These are phyloP conservation scores for Colletotrichum shisoi DNA, from an alignment of 2,329 filamentous ascomycete species.

Conservation along the genomic window DNA sequence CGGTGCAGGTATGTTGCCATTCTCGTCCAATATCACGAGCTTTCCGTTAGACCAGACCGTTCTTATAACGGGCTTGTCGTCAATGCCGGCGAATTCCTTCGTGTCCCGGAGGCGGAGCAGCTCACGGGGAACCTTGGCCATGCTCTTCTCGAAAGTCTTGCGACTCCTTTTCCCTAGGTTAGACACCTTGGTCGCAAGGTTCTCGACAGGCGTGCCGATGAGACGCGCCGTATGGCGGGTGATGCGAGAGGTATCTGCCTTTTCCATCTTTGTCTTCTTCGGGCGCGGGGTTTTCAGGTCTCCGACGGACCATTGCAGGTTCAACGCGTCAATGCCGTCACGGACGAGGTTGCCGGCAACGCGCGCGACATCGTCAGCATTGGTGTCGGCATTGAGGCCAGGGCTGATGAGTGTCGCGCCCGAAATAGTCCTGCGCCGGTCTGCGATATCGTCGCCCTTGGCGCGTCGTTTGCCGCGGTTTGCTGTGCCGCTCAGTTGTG, in stretches of 20 bases:
- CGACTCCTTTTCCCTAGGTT: conserved; percentile 68
- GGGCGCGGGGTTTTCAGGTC: conserved; percentile 49
- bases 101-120: conserved; percentile 67
- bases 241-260: conserved; percentile 46
- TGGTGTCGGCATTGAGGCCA: conserved; percentile 40
- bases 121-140: conserved; percentile 63
- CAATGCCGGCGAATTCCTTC: conserved; percentile 67
- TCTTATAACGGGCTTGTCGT: conserved; percentile 64
- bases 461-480: conserved; percentile 65
- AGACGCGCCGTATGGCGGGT: conserved; percentile 57
- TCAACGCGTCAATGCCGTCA: conserved; percentile 58
- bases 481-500: conserved; percentile 68
- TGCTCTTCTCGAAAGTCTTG: conserved; percentile 60
- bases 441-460: conserved; percentile 58
- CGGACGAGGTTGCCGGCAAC: conserved; percentile 45
- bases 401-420: conserved; percentile 48
- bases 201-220: conserved; percentile 55
- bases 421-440: conserved; percentile 57
- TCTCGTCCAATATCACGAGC: conserved; percentile 59
- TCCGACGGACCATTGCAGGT: conserved; percentile 55
- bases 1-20: conserved; percentile 47
- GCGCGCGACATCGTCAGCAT: conserved; percentile 29
- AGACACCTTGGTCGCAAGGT: conserved; percentile 58
- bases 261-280: conserved; percentile 48
- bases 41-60: conserved; percentile 73